Evolutionary conservation across 2,329 filamentous ascomycete species (phyloP).

Genomic region (Aspergillus latus): DNA sequence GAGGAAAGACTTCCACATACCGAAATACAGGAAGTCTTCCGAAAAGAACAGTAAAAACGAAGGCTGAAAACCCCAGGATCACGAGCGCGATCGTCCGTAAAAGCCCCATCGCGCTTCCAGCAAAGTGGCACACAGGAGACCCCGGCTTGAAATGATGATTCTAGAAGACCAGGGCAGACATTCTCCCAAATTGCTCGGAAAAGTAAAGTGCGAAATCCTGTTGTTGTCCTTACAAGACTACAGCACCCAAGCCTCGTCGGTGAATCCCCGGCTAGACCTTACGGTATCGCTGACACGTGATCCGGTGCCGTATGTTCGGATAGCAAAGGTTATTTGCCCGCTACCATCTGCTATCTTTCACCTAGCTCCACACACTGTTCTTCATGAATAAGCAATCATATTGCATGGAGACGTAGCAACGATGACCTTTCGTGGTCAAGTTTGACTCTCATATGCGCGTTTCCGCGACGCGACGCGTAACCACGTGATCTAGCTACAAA

Average conservation of each 20-base stretch:
- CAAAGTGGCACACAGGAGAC: background rate
- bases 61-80: slow-evolving; percentile 71
- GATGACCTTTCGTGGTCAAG: background rate
- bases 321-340: background rate
- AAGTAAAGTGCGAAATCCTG: too few relatives aligned
- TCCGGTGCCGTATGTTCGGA: background rate
- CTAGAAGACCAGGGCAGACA: background rate
- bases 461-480: background rate
- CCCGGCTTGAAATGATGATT: background rate
- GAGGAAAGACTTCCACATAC: slow-evolving; percentile 44
- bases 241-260: too few relatives aligned
- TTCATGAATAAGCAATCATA: background rate
- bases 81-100: slow-evolving; percentile 62
- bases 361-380: too few relatives aligned
- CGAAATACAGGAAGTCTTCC: slow-evolving; percentile 78
- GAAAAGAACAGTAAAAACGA: slow-evolving; percentile 91
- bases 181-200: background rate
- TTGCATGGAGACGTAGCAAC: background rate
- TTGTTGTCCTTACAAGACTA: background rate
- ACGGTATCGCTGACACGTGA: background rate
- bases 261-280: too few relatives aligned
- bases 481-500: slow-evolving; percentile 5
- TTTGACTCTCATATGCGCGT: background rate
- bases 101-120: slow-evolving; percentile 56
- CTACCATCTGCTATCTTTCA: background rate